A percentile compares a stretch with the other conserved stretches of the same genome.
These are phyloP conservation scores for Penicillium rolfsii DNA, from an alignment of 2,329 filamentous ascomycete species.

Conservation along the genomic window DNA sequence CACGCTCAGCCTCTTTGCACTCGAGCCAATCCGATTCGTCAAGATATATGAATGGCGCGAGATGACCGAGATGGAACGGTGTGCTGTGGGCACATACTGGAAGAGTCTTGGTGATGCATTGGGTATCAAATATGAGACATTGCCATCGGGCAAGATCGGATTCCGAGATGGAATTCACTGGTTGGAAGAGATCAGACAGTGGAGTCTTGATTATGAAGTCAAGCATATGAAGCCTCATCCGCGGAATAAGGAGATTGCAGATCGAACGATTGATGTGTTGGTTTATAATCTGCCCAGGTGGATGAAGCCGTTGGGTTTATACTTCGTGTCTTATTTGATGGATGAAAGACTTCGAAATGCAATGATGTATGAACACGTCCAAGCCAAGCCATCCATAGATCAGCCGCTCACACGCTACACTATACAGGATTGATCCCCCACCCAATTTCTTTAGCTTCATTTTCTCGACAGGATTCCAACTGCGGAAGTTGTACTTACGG, in stretches of 20 bases:
- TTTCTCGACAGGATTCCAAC: constrained; percentile 52
- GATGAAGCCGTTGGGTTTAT: constrained; percentile 51
- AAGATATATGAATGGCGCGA: constrained; percentile 69
- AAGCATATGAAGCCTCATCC: constrained; percentile 59
- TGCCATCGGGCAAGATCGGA: constrained; percentile 46
- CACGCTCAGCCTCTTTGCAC: constrained; percentile 65
- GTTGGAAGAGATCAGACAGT: constrained; percentile 53
- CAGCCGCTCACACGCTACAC: not conserved
- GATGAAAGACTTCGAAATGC: constrained; percentile 64
- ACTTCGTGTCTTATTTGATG: constrained; percentile 62
- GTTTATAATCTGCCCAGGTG: constrained; percentile 57
- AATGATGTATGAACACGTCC: constrained; percentile 59
- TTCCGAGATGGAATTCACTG: constrained; percentile 57
- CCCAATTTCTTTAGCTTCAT: constrained; percentile 36
- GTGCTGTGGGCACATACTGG: constrained; percentile 70
- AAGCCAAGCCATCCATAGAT: not conserved
- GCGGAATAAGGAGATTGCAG: constrained; percentile 57
- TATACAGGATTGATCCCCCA: constrained; percentile 41
- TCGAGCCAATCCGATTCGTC: constrained; percentile 68
- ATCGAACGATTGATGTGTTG: constrained; percentile 64
- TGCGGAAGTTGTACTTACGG: constrained; percentile 60
- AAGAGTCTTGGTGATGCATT: constrained; percentile 72
- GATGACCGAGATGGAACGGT: constrained; percentile 68
- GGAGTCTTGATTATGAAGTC: constrained; percentile 62
- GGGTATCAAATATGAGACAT: constrained; percentile 57